Conservation (phyloP, 352 stramenopile genomes). For the Thalassiosira mediterranea region DNA sequence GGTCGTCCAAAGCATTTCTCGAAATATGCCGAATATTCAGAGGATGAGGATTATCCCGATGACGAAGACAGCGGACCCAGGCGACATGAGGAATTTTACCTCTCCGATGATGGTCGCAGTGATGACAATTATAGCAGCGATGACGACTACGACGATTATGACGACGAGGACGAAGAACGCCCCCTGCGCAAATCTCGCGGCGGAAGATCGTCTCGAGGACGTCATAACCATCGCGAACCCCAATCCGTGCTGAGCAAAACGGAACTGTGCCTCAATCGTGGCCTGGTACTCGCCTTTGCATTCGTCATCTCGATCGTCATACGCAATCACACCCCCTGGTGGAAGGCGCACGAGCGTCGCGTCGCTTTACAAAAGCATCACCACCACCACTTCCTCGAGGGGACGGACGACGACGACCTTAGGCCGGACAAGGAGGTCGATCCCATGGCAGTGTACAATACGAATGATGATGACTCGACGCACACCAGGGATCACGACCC, state of each 20-base stretch:
- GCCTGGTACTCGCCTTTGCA: conserved; percentile 17
- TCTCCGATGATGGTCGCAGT: conserved; percentile 19
- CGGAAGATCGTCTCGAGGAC: neutral
- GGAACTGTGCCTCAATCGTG: conserved; percentile 35
- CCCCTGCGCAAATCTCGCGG: conserved; percentile 28
- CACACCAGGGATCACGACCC: conserved; percentile 46
- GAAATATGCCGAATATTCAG: no score
- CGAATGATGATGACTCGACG: conserved; percentile 48
- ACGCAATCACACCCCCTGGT: conserved; percentile 34
- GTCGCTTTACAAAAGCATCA: conserved; percentile 24
- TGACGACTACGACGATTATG: no score
- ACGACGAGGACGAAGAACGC: conserved; percentile 44
- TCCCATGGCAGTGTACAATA: conserved; percentile 48
- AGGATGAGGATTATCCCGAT: no score
- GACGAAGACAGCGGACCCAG: no score
- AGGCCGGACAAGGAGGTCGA: conserved; percentile 1
- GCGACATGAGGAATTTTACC: no score
- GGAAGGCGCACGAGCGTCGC: conserved; percentile 25
- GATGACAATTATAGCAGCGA: conserved; percentile 10
- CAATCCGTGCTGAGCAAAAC: conserved; percentile 7
- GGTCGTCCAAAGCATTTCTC: no score
- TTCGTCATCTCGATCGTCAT: conserved; percentile 21
- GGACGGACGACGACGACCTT: conserved; percentile 16
- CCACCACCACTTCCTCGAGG: conserved; percentile 4
- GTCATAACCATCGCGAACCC: neutral